Conservation (phyloP, 176 grass and related monocot genomes). For the Triticum timopheevii region DNA sequence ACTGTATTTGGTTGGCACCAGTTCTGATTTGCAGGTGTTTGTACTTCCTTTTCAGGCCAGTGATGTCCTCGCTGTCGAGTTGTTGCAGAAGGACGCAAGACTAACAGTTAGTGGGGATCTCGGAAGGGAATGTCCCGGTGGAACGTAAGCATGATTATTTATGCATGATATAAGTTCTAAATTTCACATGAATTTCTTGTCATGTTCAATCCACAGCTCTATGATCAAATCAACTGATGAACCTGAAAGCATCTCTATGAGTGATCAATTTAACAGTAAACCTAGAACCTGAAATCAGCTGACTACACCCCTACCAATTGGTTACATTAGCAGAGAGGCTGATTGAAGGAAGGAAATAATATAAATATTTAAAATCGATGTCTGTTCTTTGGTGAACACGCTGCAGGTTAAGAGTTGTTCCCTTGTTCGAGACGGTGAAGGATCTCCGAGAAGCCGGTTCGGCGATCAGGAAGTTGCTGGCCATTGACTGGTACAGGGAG, state of each 20-base stretch:
- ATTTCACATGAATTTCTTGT: background rate
- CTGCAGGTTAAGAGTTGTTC: constrained; percentile 84
- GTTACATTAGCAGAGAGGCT: background rate
- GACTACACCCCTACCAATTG: background rate
- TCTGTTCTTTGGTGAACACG: constrained; percentile 13
- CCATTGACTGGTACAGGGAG: constrained; percentile 89
- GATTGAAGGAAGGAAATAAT: background rate
- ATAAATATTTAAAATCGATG: background rate
- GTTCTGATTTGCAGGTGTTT: background rate
- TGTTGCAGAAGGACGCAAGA: constrained; percentile 92
- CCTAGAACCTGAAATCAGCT: background rate
- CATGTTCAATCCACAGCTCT: background rate
- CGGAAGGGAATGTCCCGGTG: constrained; percentile 83
- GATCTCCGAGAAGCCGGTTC: constrained; percentile 85
- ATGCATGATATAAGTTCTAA: background rate
- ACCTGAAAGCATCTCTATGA: background rate
- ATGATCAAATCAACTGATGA: constrained; percentile 3
- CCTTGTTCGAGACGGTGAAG: constrained; percentile 94
- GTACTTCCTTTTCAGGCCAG: constrained; percentile 62
- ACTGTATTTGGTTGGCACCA: background rate
- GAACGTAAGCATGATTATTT: constrained; percentile 71
- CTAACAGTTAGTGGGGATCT: constrained; percentile 78
- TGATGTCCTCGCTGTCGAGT: constrained; percentile 86
- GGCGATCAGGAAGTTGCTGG: constrained; percentile 78
- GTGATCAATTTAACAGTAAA: background rate